Evolutionary conservation across 108 stramenopile genomes (phyloP).

Genomic region (Mediolabrus comicus): DNA sequence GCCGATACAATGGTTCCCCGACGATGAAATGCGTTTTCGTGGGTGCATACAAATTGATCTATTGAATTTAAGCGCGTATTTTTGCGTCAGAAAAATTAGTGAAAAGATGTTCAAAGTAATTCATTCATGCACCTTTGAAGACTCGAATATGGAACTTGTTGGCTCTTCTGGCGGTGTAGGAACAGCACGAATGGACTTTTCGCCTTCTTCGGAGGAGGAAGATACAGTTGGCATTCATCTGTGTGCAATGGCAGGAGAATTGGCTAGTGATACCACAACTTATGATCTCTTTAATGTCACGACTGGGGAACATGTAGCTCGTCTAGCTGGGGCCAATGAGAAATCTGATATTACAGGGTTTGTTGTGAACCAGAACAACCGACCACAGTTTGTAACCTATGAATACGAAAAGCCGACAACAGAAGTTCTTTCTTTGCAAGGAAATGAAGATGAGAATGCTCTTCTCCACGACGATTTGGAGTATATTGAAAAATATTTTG

Average conservation of each 20-base stretch:
- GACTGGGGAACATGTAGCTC: slow-evolving; percentile 4
- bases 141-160: slow-evolving; percentile 19
- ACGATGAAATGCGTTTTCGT: slow-evolving; percentile 19
- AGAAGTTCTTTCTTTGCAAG: slow-evolving; percentile 3
- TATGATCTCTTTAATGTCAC: slow-evolving; percentile 18
- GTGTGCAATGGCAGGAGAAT: background rate
- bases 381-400: slow-evolving; percentile 19
- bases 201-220: background rate
- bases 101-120: slow-evolving; percentile 3
- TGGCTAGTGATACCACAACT: slow-evolving; percentile 21
- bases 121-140: slow-evolving; percentile 10
- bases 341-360: slow-evolving; percentile 22
- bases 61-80: background rate
- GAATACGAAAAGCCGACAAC: slow-evolving; percentile 7
- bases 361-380: slow-evolving; percentile 6
- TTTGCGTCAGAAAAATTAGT: background rate
- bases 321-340: slow-evolving; percentile 11
- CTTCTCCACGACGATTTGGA: slow-evolving; percentile 2
- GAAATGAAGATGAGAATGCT: background rate
- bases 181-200: slow-evolving; percentile 17
- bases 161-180: slow-evolving; percentile 24
- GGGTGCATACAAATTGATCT: slow-evolving; percentile 20
- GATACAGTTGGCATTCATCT: slow-evolving; percentile 24
- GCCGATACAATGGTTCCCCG: slow-evolving; percentile 34
- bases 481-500: slow-evolving; percentile 10